Evolutionary conservation across 2,329 filamentous ascomycete genomes (phyloP), one percentile per base, ranked within the genome.

Genomic region (Pezizomycotina sp.): DNA sequence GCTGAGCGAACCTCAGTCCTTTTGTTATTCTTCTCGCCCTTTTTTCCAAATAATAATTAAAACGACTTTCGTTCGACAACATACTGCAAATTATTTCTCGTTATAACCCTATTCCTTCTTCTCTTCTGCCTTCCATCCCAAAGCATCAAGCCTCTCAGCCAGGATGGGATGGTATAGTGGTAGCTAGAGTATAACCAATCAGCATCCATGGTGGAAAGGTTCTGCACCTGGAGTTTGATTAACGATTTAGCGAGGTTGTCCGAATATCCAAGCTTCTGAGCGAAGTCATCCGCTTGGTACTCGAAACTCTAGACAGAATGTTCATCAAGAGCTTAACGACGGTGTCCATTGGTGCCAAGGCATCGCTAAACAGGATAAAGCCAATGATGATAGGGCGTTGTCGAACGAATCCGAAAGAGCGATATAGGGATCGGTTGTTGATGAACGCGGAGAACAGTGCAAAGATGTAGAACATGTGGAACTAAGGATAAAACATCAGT

Each of bases 101-200:
- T n/a, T n/a, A n/a, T n/a, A n/a, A n/a, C 6, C 22, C 23, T 25
- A 36, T 32, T 47, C 46, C 36, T 50, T 43, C 53, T 68, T 69
- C 49, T 64, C 63, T 42, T 67, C 64, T 43, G 80, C 73, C 54
- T 75, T 74, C 84, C 86, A 98, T 47, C 80, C 76, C 43, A 98
- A 68, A 1, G 86, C 89, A 58, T 79, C 81, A 52, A 98, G 66
- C 52, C 89, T 74, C 68, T 98, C 91, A 1, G 84, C 79, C 48
- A 98, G 65, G 49, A 95, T 93, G 1, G 89, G 89, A 61, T 98
- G 89, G 86, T 93, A 67, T 91, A 93, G 63, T 98, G 84, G 66
- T 95, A 98, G 61, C 77, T 91, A 35, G 89, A 89, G 60, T 92
- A 98, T 69, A 93, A 74, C 78, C 80, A 92, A 61, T 98, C 91